Evolutionary conservation across 2,329 filamentous ascomycete species (phyloP).

Genomic region (Macrophomina pseudophaseolina): DNA sequence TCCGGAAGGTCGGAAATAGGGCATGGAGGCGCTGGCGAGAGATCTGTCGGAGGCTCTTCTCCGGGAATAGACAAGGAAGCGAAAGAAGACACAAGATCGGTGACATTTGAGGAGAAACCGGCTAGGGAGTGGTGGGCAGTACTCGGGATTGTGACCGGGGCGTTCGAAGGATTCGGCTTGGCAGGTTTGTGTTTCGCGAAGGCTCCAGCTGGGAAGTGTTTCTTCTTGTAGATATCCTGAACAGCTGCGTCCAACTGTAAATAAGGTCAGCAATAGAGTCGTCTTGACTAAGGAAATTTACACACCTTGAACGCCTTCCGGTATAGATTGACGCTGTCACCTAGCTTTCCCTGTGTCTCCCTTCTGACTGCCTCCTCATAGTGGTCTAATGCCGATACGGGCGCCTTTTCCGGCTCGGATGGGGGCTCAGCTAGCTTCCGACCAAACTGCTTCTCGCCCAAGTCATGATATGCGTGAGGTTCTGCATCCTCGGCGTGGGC

Average conservation of each 20-base stretch:
- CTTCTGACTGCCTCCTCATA: conserved; percentile 91
- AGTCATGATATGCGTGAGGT: conserved; percentile 51
- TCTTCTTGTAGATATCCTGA: conserved; percentile 85
- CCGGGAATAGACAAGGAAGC: conserved; percentile 70
- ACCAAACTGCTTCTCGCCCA: conserved; percentile 53
- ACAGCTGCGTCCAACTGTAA: conserved; percentile 79
- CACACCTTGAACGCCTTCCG: conserved; percentile 83
- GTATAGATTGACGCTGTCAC: conserved; percentile 87
- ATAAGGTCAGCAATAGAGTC: conserved; percentile 17
- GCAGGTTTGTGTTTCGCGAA: conserved; percentile 54
- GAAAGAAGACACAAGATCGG: conserved; percentile 79
- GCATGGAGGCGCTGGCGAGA: conserved; percentile 75
- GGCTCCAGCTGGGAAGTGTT: conserved; percentile 77
- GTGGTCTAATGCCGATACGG: conserved; percentile 82
- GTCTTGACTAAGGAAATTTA: too few species aligned
- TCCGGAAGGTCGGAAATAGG: conserved; percentile 78
- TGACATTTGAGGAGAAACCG: conserved; percentile 59
- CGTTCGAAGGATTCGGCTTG: conserved; percentile 54
- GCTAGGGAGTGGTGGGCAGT: conserved; percentile 64
- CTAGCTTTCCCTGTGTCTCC: conserved; percentile 82
- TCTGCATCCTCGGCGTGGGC: conserved; percentile 42
- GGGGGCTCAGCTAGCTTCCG: conserved; percentile 50
- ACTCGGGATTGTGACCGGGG: conserved; percentile 57
- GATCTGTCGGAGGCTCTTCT: conserved; percentile 71
- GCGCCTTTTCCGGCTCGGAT: conserved; percentile 51